Percentiles rank a stretch among this genome's conserved stretches.
phyloP scores from a whole-genome alignment of 2,329 filamentous ascomycete species.

The Corynespora cassiicola region DNA sequence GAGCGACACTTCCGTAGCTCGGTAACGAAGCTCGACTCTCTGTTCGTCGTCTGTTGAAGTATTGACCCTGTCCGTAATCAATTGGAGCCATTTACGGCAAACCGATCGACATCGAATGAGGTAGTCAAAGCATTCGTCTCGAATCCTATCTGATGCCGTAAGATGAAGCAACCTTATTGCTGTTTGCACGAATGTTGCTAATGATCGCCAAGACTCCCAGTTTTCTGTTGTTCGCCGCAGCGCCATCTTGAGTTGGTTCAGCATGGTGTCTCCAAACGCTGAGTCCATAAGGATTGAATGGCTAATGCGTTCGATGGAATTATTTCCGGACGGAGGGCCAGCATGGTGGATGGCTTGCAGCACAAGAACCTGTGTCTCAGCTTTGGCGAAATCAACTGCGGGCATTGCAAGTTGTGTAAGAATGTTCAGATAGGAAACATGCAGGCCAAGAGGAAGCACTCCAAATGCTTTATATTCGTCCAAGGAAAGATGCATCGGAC shows the following conservation, averaged over 20 bases:
- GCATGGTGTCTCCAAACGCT: conserved; percentile 34
- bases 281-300: conserved; percentile 48
- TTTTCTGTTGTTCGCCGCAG: conserved; percentile 23
- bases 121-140: conserved; percentile 31
- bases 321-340: conserved; percentile 40
- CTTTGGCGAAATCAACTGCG: conserved; percentile 55
- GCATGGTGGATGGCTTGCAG: conserved; percentile 59
- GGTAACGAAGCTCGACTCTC: conserved; percentile 37
- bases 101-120: conserved; percentile 43
- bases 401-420: conserved; percentile 55
- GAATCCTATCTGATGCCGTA: conserved; percentile 24
- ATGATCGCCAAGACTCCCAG: conserved; percentile 48
- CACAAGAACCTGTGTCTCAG: conserved; percentile 56
- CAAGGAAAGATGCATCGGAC: conserved; percentile 56
- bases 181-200: conserved; percentile 51
- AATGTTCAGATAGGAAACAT: conserved; percentile 64
- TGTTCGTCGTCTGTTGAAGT: conserved; percentile 27
- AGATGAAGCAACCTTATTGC: conserved; percentile 54
- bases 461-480: conserved; percentile 64
- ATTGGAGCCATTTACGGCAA: conserved; percentile 49
- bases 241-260: conserved; percentile 20
- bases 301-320: conserved; percentile 29
- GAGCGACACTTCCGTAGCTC: conserved; percentile 49
- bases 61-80: conserved; percentile 37
- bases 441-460: conserved; percentile 54